phyloP scores from a whole-genome alignment of 1,139 yeast species.

The Suzukiozyma palmioleophila region DNA sequence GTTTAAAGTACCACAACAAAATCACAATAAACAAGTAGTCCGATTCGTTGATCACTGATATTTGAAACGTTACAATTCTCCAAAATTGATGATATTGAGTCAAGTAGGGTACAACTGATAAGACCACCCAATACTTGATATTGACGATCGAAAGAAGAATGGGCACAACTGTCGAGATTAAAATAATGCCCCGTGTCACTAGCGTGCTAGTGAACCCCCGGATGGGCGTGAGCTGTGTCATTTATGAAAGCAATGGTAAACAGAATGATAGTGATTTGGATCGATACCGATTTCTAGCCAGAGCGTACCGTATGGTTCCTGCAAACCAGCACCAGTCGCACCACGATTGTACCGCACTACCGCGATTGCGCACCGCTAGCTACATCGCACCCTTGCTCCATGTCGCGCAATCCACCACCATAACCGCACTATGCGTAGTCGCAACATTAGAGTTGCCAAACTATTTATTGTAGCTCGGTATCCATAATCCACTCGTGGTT shows the following conservation, averaged over 20 bases:
- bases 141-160: constrained; percentile 52
- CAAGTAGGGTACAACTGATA: constrained; percentile 48
- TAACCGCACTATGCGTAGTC: no score
- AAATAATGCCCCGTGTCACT: constrained; percentile 45
- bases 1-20: constrained; percentile 56
- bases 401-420: no score
- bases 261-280: no score
- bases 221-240: constrained; percentile 37
- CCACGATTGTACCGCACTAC: no score
- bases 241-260: constrained; percentile 5
- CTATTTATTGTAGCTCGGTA: no score
- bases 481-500: no score
- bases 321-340: no score
- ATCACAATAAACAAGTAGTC: constrained; percentile 53
- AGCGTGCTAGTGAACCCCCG: constrained; percentile 62
- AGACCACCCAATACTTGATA: constrained; percentile 48
- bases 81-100: constrained; percentile 50
- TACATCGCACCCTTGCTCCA: no score
- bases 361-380: no score
- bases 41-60: constrained; percentile 59
- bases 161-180: constrained; percentile 41
- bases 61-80: constrained; percentile 55
- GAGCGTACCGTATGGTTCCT: no score
- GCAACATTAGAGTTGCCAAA: no score
- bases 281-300: no score